These are phyloP conservation scores for Pelargonium myrrhifolium DNA, from an alignment of 441 rosid species.

Conservation along the genomic window DNA sequence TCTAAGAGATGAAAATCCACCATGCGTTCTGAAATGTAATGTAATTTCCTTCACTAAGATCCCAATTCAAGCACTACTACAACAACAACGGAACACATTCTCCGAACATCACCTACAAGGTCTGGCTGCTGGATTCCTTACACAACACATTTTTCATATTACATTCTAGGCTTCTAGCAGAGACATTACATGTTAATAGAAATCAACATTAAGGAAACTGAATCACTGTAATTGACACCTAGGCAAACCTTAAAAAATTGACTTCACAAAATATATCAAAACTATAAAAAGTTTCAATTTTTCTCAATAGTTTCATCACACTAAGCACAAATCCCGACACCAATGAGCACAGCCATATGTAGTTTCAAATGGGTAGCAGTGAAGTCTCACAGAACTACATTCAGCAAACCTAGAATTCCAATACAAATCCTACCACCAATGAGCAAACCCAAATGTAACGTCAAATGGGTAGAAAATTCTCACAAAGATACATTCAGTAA, in stretches of 20 bases:
- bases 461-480: slow-evolving; percentile 1
- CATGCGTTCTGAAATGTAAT: background rate
- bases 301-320: background rate
- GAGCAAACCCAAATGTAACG: background rate
- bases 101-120: background rate
- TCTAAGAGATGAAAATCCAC: background rate
- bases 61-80: background rate
- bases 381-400: background rate
- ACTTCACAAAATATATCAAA: background rate
- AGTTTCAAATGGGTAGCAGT: background rate
- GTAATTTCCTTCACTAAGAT: background rate
- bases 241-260: background rate
- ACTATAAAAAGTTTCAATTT: background rate
- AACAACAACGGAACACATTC: background rate
- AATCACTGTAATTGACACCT: background rate
- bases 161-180: background rate
- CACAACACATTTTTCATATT: background rate
- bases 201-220: background rate
- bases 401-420: background rate
- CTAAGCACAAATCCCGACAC: background rate
- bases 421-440: background rate
- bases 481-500: too few species aligned
- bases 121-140: background rate
- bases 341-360: background rate
- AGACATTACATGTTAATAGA: background rate